Base-by-base conservation (phyloP, 257 asterid genomes). In the Buddleja alternifolia region DNA sequence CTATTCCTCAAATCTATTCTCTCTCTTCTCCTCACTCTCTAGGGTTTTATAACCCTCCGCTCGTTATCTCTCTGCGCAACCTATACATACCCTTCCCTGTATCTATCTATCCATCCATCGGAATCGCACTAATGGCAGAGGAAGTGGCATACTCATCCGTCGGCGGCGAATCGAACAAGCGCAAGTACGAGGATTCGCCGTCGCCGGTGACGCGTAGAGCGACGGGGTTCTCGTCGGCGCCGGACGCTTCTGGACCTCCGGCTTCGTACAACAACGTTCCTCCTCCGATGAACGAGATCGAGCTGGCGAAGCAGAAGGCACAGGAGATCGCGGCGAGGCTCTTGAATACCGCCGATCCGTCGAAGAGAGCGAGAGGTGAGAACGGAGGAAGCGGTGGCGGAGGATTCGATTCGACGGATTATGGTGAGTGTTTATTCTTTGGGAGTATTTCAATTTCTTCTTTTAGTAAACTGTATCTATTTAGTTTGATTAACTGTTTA, bases 321-420 rank as follows among this genome's bases (percentile, higher is more conserved):
- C 97, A 89, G 73, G 94, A 88, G 75, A 89, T 92, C 66, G 98
- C 98, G 15, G 93, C 96, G 41, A 82, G 95, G 72, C 80, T 93
- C 20, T 70, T 90, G 76, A 90, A 63, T 60, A 81, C 50, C 67
- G 80, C 88, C 3, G 98, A 90, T 71, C 83, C 93, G 16, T 64
- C 78, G 32, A 90, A 90, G 66, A 84, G 91, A 60, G 82, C 96
- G 23, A 81, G 90, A 78, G 89, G 83, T 54, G 95, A 89, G 34
- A 86, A 82, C 69, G 97, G 86, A 9, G 82, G 63, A 14, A 67
- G 76, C 19, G 81, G 75, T 9, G 83, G 75, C 14, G 81, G 75
- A 25, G 92, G 89, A 40, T 86, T 40, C 45, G 92, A 88, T 59
- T 47, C 84, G 0, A 78, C 56, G 10, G 90, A 88, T 52, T 69